A percentile compares a stretch with the other conserved stretches of the same genome.
Evolutionary conservation across 2,329 filamentous ascomycete genomes (phyloP).

Genomic region (Diaporthe ampelina): DNA sequence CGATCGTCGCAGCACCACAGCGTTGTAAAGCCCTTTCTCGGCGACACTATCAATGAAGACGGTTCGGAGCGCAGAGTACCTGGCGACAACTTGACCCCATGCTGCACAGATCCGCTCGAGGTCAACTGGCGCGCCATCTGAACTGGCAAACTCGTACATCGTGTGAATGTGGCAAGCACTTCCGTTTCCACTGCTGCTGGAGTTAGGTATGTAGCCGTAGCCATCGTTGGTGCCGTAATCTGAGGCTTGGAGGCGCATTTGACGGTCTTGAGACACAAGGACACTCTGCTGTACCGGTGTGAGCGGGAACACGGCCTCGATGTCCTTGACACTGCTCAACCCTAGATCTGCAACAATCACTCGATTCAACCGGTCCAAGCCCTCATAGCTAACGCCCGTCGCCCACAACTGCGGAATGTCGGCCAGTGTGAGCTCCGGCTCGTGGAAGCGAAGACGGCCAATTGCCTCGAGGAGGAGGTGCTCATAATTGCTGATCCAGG

Average conservation of each 20-base stretch:
- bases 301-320: constrained; percentile 64
- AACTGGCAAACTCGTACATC: constrained; percentile 62
- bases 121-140: constrained; percentile 56
- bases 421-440: constrained; percentile 63
- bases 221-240: constrained; percentile 9
- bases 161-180: constrained; percentile 60
- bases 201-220: constrained; percentile 28
- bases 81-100: constrained; percentile 63
- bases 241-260: constrained; percentile 33
- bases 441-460: constrained; percentile 55
- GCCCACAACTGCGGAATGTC: constrained; percentile 64
- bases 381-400: constrained; percentile 55
- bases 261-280: constrained; percentile 59
- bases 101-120: constrained; percentile 61
- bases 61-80: constrained; percentile 62
- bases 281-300: constrained; percentile 64
- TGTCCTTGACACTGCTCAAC: constrained; percentile 58
- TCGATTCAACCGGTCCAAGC: constrained; percentile 59
- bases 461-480: constrained; percentile 61
- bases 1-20: constrained; percentile 61
- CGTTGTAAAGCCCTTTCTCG: constrained; percentile 63
- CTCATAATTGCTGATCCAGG: constrained; percentile 64
- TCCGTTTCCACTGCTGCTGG: constrained; percentile 44
- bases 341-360: constrained; percentile 57
- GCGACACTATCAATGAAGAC: constrained; percentile 66